A percentile compares a stretch with the other conserved stretches of the same genome.
Conservation (phyloP, 345 rosid genomes). For the Aurinia saxatilis region DNA sequence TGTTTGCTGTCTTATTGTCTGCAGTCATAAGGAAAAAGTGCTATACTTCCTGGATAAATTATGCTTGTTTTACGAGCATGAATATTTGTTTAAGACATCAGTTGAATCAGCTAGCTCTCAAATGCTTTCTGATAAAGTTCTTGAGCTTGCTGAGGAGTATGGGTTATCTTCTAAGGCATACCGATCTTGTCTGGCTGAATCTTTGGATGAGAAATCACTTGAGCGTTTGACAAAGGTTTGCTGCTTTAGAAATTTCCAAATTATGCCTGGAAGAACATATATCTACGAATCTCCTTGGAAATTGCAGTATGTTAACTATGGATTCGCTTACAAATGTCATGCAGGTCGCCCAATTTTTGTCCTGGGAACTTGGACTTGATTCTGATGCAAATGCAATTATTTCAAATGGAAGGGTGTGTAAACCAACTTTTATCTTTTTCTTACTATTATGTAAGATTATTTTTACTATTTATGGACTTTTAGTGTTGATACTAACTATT, state of each 20-base stretch:
- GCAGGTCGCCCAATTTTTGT: constrained; percentile 64
- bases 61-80: constrained; percentile 66
- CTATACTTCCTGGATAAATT: constrained; percentile 68
- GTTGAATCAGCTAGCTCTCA: constrained; percentile 38
- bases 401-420: constrained; percentile 86
- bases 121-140: constrained; percentile 52
- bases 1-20: constrained; percentile 23
- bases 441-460: neutral
- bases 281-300: neutral
- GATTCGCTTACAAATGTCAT: constrained; percentile 12
- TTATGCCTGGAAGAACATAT: constrained; percentile 5
- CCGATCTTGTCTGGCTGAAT: constrained; percentile 43
- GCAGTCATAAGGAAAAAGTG: constrained; percentile 74
- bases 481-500: neutral
- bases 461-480: neutral
- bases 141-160: constrained; percentile 76
- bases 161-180: constrained; percentile 57
- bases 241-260: neutral
- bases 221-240: constrained; percentile 56
- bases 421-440: neutral
- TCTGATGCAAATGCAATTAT: constrained; percentile 64
- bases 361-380: constrained; percentile 57
- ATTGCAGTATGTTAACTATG: constrained; percentile 6
- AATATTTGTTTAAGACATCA: constrained; percentile 45
- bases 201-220: constrained; percentile 38